Evolutionary conservation across 2,329 filamentous ascomycete genomes (phyloP), one percentile per base, ranked within the genome.

Genomic region (Juglanconis sp.): DNA sequence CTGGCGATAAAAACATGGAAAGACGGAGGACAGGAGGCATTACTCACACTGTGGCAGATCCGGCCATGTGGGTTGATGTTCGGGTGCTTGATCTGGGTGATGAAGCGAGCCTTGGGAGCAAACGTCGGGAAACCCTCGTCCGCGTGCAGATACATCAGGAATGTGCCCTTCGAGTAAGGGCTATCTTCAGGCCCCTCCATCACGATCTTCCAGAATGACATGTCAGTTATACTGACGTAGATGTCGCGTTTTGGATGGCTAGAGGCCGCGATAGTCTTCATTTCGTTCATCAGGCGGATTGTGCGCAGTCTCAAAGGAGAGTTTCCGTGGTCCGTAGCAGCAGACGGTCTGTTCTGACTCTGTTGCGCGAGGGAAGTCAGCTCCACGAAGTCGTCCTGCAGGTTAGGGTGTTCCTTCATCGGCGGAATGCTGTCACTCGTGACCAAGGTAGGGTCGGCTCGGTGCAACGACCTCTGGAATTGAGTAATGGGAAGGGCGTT

Each of bases 111-210:
- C 74, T 90, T 90, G 7, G 89, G 89, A 56, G 89, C 88, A 48
- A 86, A 89, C 87, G 91, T 91, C 24, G 89, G 89, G 70, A 91
- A 91, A 73, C 91, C 88, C 68, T 91, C 88, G 31, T 88, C 88
- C 44, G 91, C 79, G 72, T 91, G 91, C 35, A 92, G 81, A 74
- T 91, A 88, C 57, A 91, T 82, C 71, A 87, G 87, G 77, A 91
- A 92, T 57, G 89, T 83, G 55, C 89, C 89, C 64, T 85, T 87
- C 87, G 70, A 53, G 24, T 67, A 66, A 10, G 63, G 58, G 50
- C 49, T 44, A 11, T 35, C 24, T 44, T 59, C 58, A 38, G 59
- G 59, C 24, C 71, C 74, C 52, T 68, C 60, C 66, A 77, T 73
- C 8, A 74, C 70, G 6, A 76, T 64, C 61, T 77, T 76, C 73